phyloP scores from a whole-genome alignment of 2,329 filamentous ascomycete species.

The Hypoxylon sp. region DNA sequence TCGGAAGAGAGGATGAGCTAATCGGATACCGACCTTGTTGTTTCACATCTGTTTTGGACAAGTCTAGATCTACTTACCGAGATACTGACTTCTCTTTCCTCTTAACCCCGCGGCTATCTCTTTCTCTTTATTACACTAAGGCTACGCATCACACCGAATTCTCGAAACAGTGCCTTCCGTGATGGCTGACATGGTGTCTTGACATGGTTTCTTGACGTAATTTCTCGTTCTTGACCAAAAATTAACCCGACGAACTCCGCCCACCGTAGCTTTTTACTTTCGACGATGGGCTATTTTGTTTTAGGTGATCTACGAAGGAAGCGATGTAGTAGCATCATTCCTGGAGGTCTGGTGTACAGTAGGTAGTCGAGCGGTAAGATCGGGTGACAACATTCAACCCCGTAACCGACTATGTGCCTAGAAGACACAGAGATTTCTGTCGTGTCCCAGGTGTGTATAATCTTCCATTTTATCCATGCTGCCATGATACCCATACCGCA shows the following conservation, averaged over 20 bases:
- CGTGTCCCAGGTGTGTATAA: neutral
- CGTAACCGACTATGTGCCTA: neutral
- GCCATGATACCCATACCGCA: neutral
- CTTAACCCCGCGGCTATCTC: neutral
- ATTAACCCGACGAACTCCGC: neutral
- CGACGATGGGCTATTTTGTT: neutral
- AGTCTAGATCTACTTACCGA: neutral
- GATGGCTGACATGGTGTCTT: neutral
- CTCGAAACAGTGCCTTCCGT: neutral
- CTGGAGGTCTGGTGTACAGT: too few species aligned
- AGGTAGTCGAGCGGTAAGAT: neutral
- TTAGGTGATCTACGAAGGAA: neutral
- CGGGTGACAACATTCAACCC: neutral
- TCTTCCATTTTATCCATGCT: constrained; percentile 6
- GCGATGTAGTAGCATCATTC: constrained; percentile 4
- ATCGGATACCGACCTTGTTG: neutral
- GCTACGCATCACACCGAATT: neutral
- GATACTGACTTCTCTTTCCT: neutral
- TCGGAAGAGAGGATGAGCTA: neutral
- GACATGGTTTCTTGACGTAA: neutral
- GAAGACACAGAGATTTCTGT: neutral
- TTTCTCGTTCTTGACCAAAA: neutral
- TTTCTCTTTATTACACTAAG: neutral
- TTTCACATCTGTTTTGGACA: neutral
- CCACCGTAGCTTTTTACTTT: neutral